These are phyloP conservation scores for Streptanthus diversifolius DNA, from an alignment of 345 rosid genomes.

Conservation along the genomic window DNA sequence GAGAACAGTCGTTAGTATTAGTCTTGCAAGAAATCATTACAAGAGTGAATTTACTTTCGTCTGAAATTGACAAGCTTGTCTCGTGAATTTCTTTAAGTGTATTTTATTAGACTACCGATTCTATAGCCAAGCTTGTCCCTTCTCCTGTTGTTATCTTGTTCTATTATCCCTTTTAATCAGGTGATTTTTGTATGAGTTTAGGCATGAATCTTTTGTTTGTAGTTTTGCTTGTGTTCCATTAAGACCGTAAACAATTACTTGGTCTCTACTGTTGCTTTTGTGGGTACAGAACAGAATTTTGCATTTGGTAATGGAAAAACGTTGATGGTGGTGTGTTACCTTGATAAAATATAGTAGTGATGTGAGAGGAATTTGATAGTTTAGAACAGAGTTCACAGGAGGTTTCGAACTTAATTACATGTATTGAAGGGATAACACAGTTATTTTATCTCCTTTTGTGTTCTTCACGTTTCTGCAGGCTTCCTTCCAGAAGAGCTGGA, in stretches of 20 bases:
- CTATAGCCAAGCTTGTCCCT: background rate
- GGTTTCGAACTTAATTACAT: background rate
- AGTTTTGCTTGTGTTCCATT: background rate
- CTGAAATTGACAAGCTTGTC: background rate
- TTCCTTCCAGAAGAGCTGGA: conserved; percentile 87
- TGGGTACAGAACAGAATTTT: background rate
- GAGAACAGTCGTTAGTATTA: background rate
- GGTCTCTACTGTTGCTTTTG: background rate
- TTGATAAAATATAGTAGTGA: too few relatives aligned
- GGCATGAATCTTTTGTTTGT: background rate
- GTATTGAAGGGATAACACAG: background rate
- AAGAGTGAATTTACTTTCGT: background rate
- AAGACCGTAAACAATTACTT: background rate
- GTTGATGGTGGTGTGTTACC: too few relatives aligned
- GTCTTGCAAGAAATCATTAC: background rate
- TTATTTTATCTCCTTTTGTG: conserved; percentile 26
- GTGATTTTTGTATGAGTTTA: background rate
- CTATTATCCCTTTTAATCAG: background rate
- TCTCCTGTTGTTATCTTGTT: too few relatives aligned
- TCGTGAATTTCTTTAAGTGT: background rate
- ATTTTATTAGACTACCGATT: background rate
- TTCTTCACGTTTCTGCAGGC: conserved; percentile 42
- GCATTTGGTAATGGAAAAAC: too few relatives aligned
- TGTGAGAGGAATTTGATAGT: too few relatives aligned
- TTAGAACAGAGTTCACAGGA: background rate